A percentile compares a stretch with the other conserved stretches of the same genome.
Conservation (phyloP, 2,329 filamentous ascomycete genomes). For the Colletotrichum destructivum region DNA sequence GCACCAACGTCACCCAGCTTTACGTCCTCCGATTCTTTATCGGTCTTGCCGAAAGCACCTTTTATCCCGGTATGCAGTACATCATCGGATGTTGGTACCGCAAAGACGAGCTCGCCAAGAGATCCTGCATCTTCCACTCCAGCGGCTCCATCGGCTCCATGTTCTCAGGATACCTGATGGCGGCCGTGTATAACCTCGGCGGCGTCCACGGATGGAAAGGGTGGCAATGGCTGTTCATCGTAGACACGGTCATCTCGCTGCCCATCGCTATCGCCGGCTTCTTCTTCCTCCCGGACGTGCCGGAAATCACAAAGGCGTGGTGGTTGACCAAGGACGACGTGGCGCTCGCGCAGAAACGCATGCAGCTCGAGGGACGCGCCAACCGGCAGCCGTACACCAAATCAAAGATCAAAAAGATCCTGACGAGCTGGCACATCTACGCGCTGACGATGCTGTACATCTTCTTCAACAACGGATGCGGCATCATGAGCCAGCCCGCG, state of each 20-base stretch:
- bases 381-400: conserved; percentile 56
- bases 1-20: conserved; percentile 52
- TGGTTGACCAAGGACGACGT: conserved; percentile 54
- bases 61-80: conserved; percentile 46
- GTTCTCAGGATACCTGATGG: conserved; percentile 54
- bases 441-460: conserved; percentile 71
- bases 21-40: conserved; percentile 51
- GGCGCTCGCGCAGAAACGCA: conserved; percentile 55
- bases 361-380: conserved; percentile 62
- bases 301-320: conserved; percentile 42
- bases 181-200: conserved; percentile 54
- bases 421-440: conserved; percentile 77
- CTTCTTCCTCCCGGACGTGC: conserved; percentile 45
- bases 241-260: conserved; percentile 52
- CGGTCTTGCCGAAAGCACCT: conserved; percentile 49
- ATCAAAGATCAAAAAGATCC: conserved; percentile 72
- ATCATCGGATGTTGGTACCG: conserved; percentile 52
- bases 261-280: conserved; percentile 46
- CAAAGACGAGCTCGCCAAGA: conserved; percentile 48
- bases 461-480: conserved; percentile 73
- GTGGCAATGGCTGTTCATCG: conserved; percentile 58
- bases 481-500: conserved; percentile 65
- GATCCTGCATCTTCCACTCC: conserved; percentile 49
- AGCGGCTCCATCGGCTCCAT: conserved; percentile 46
- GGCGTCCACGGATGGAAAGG: conserved; percentile 52